Conservation (phyloP, 1,139 yeast species). For the Debaryomycetaceae sp. region DNA sequence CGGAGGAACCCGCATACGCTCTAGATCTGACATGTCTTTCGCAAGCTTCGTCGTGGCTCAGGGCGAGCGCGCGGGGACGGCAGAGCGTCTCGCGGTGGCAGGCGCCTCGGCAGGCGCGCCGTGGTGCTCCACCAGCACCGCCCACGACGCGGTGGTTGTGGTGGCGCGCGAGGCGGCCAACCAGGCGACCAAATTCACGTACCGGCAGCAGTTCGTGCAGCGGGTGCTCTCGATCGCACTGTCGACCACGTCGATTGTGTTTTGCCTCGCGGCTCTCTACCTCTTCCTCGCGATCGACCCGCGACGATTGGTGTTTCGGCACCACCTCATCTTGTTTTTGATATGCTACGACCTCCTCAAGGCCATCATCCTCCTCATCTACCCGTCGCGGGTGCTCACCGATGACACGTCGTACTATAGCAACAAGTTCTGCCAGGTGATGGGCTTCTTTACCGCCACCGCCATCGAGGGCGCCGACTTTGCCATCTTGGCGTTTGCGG, state of each 20-base stretch:
- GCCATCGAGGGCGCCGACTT: slow-evolving; percentile 86
- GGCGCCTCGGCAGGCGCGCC: no score
- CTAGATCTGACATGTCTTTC: no score
- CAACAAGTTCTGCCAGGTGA: slow-evolving; percentile 58
- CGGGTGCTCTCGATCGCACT: slow-evolving; percentile 55
- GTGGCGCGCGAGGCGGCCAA: slow-evolving; percentile 9
- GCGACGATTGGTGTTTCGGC: slow-evolving; percentile 59
- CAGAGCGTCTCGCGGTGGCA: no score
- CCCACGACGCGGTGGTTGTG: no score
- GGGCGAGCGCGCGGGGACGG: no score
- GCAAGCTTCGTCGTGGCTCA: no score
- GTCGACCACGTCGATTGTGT: slow-evolving; percentile 52
- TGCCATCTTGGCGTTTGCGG: slow-evolving; percentile 77
- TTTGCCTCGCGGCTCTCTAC: slow-evolving; percentile 53
- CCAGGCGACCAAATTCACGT: slow-evolving; percentile 24
- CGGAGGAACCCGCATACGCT: no score
- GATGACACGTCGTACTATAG: slow-evolving; percentile 49
- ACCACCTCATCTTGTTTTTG: slow-evolving; percentile 64
- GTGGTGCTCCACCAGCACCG: no score
- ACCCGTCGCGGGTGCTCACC: slow-evolving; percentile 60
- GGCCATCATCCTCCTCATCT: slow-evolving; percentile 64
- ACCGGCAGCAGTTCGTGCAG: slow-evolving; percentile 25
- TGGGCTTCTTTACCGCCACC: slow-evolving; percentile 82
- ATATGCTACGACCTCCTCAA: slow-evolving; percentile 71
- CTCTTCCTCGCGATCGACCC: slow-evolving; percentile 59